Conservation (phyloP, 164 flowering plant genomes). For the Tinospora cordifolia region DNA sequence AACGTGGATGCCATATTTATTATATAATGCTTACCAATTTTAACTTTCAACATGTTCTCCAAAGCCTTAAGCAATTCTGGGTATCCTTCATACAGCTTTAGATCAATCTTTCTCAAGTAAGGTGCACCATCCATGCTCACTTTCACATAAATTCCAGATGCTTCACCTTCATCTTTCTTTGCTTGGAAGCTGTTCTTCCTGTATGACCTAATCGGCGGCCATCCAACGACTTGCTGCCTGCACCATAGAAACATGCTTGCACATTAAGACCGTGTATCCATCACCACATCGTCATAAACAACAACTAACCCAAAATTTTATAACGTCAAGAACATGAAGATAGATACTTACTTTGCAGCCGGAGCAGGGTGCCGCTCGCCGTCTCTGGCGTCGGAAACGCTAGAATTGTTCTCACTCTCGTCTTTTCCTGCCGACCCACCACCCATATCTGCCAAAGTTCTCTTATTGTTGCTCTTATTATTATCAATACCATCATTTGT, state of each 20-base stretch:
- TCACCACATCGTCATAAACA: background rate
- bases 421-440: conserved; percentile 16
- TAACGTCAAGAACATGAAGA: background rate
- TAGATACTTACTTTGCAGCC: conserved; percentile 41
- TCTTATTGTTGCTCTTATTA: conserved; percentile 39
- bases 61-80: conserved; percentile 53
- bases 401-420: conserved; percentile 16
- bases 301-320: background rate
- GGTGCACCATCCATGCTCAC: conserved; percentile 91
- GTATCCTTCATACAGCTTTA: conserved; percentile 53
- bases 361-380: conserved; percentile 33
- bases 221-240: conserved; percentile 80
- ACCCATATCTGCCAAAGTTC: conserved; percentile 28
- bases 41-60: conserved; percentile 59
- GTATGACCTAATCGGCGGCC: conserved; percentile 74
- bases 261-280: no score
- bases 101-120: conserved; percentile 68
- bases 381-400: conserved; percentile 19
- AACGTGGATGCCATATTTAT: background rate
- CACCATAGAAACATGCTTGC: background rate
- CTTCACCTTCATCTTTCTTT: conserved; percentile 34
- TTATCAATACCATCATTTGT: background rate
- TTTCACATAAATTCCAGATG: conserved; percentile 45
- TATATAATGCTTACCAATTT: conserved; percentile 33
- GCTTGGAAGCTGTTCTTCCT: conserved; percentile 44